phyloP scores from a whole-genome alignment of 2,329 filamentous ascomycete genomes.

The Calonectria fujianensis region DNA sequence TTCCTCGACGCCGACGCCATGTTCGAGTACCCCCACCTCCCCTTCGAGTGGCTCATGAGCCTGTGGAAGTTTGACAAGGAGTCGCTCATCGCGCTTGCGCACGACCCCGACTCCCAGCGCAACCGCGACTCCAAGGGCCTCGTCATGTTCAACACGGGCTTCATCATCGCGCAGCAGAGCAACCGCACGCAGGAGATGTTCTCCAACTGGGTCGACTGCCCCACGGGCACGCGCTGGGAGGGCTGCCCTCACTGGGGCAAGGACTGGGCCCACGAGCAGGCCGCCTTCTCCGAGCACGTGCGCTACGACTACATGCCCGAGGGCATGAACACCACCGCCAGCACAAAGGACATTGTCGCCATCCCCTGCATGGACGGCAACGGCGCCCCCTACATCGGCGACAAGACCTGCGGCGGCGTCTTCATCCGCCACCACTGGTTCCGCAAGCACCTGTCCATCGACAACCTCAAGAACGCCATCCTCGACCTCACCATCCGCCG shows the following conservation, averaged over 20 bases:
- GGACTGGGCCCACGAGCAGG: slow-evolving; percentile 56
- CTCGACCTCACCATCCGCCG: slow-evolving; percentile 44
- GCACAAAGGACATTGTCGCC: slow-evolving; percentile 44
- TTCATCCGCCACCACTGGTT: slow-evolving; percentile 55
- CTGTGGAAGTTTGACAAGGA: slow-evolving; percentile 64
- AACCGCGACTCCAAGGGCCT: slow-evolving; percentile 60
- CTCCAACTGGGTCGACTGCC: slow-evolving; percentile 42
- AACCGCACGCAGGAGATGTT: slow-evolving; percentile 51
- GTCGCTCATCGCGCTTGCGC: slow-evolving; percentile 66
- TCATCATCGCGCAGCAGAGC: slow-evolving; percentile 49
- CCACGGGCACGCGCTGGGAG: slow-evolving; percentile 42
- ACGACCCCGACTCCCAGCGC: slow-evolving; percentile 63
- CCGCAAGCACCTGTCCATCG: slow-evolving; percentile 46
- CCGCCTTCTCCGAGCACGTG: slow-evolving; percentile 52
- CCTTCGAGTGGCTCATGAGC: slow-evolving; percentile 69
- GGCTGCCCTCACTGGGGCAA: slow-evolving; percentile 49
- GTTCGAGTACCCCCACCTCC: slow-evolving; percentile 64
- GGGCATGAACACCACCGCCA: slow-evolving; percentile 38
- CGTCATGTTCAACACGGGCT: slow-evolving; percentile 52
- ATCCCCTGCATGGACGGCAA: slow-evolving; percentile 54
- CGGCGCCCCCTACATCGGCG: slow-evolving; percentile 50
- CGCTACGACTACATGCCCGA: slow-evolving; percentile 51
- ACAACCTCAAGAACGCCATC: slow-evolving; percentile 44
- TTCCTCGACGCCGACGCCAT: slow-evolving; percentile 67
- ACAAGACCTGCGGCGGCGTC: slow-evolving; percentile 49